phyloP scores from a whole-genome alignment of 2,329 filamentous ascomycete genomes.

The Aspergillus sergii region DNA sequence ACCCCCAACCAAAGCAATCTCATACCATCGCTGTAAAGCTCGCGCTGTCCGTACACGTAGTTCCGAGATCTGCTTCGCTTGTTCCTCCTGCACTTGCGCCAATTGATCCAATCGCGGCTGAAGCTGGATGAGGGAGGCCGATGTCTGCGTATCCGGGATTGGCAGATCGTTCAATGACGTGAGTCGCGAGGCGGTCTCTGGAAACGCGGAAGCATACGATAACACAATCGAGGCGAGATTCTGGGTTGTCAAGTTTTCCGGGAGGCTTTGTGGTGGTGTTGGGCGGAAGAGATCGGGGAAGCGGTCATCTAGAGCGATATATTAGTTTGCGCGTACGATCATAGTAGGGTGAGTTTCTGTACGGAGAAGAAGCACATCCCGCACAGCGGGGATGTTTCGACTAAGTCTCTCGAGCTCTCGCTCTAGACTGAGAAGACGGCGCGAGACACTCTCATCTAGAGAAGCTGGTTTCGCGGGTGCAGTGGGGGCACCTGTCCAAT shows the following conservation, averaged over 20 bases:
- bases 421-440: slow-evolving; percentile 43
- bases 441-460: slow-evolving; percentile 42
- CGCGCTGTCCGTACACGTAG: slow-evolving; percentile 47
- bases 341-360: slow-evolving; percentile 10
- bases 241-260: slow-evolving; percentile 38
- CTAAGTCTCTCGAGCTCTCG: slow-evolving; percentile 41
- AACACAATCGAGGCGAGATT: slow-evolving; percentile 46
- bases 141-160: slow-evolving; percentile 46
- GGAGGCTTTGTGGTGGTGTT: slow-evolving; percentile 34
- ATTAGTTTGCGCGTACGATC: slow-evolving; percentile 7
- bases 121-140: slow-evolving; percentile 45
- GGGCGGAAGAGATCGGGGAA: slow-evolving; percentile 47
- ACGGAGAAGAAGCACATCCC: slow-evolving; percentile 48
- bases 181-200: slow-evolving; percentile 51
- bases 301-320: slow-evolving; percentile 35
- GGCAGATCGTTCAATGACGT: slow-evolving; percentile 52
- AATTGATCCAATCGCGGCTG: slow-evolving; percentile 45
- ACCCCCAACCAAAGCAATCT: slow-evolving; percentile 68
- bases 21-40: slow-evolving; percentile 71
- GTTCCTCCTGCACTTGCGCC: slow-evolving; percentile 38
- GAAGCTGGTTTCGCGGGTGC: slow-evolving; percentile 36
- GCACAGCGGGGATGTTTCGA: slow-evolving; percentile 40
- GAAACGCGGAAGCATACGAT: slow-evolving; percentile 49
- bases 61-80: slow-evolving; percentile 44
- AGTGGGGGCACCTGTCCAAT: slow-evolving; percentile 43